phyloP scores from a whole-genome alignment of 73 alveolate species.

The Paraurostyla sp. region DNA sequence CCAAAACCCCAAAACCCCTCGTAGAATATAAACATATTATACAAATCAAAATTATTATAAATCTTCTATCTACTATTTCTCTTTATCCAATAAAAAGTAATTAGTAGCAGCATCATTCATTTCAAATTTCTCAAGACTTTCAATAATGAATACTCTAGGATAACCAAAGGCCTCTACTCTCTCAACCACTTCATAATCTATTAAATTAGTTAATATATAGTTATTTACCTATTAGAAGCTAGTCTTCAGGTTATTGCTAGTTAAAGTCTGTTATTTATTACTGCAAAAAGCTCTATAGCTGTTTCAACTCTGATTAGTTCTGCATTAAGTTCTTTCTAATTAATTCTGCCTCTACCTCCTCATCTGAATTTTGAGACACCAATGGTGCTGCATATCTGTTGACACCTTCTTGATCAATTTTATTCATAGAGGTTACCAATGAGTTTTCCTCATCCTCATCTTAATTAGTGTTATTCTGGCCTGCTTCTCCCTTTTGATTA shows the following conservation, averaged over 20 bases:
- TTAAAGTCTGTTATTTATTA: neutral
- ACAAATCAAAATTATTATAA: too few relatives aligned
- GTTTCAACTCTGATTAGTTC: constrained; percentile 30
- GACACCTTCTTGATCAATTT: neutral
- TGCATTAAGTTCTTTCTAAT: neutral
- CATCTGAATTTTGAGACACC: constrained; percentile 45
- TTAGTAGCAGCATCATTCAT: constrained; percentile 85
- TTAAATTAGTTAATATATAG: too few relatives aligned
- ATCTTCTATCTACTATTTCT: constrained; percentile 1
- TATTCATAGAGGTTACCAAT: constrained; percentile 53
- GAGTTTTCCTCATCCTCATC: constrained; percentile 41
- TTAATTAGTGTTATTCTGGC: constrained; percentile 44
- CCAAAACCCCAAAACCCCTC: too few relatives aligned
- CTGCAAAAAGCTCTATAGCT: constrained; percentile 31
- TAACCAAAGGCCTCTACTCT: constrained; percentile 83
- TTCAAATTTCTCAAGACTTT: constrained; percentile 80
- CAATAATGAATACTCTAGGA: constrained; percentile 80
- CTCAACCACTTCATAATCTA: constrained; percentile 73
- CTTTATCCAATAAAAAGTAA: constrained; percentile 73
- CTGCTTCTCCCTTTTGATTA: constrained; percentile 52
- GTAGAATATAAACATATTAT: too few relatives aligned
- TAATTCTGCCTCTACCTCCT: constrained; percentile 24
- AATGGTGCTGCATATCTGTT: constrained; percentile 37
- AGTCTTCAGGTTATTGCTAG: constrained; percentile 42
- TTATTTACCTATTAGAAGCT: neutral